A percentile compares a stretch with the other conserved stretches of the same genome.
Evolutionary conservation across 805 yeast genomes (phyloP).

Genomic region (Candida nanaspora): DNA sequence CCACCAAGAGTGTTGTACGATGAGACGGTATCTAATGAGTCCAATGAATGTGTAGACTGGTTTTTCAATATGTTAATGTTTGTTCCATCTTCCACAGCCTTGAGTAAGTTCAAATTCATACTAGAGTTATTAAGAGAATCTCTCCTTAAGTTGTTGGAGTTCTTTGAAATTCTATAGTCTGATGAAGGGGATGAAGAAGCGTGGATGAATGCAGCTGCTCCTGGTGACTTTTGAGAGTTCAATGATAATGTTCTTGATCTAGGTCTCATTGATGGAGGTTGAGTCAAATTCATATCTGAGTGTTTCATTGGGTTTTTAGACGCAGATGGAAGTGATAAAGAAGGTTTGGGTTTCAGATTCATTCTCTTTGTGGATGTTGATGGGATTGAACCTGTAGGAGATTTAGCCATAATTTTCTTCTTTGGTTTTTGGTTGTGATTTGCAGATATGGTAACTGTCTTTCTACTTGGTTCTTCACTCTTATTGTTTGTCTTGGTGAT

Average conservation of each 20-base stretch:
- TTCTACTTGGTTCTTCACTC: neutral
- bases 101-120: neutral
- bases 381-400: no score
- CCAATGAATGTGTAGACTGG: neutral
- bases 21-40: neutral
- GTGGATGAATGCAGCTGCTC: neutral
- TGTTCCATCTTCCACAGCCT: neutral
- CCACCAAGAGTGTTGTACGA: neutral
- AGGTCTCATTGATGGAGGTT: neutral
- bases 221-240: neutral
- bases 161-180: neutral
- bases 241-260: constrained; percentile 1
- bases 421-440: neutral
- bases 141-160: neutral
- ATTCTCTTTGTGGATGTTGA: neutral
- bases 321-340: neutral
- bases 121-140: neutral
- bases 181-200: neutral
- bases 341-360: neutral
- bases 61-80: neutral
- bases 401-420: neutral
- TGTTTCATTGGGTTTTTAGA: neutral
- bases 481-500: neutral
- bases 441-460: neutral
- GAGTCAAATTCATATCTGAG: neutral